Evolutionary conservation across 306 rosid species (phyloP).

Genomic region (Cyclanthera cordifolia): DNA sequence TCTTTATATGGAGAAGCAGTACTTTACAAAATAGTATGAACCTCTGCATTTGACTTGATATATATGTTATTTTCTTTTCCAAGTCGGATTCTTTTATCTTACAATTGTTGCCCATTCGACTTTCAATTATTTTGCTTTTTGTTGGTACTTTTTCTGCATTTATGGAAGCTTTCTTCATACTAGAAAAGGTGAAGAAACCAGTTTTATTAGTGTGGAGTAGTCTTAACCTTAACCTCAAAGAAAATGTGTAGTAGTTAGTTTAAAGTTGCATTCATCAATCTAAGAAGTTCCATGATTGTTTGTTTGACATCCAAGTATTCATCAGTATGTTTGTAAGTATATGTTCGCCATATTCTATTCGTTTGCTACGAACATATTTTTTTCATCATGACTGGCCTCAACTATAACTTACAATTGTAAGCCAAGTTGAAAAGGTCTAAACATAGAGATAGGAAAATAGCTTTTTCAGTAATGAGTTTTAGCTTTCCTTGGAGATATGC

Average conservation of each 20-base stretch:
- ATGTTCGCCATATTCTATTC: not conserved
- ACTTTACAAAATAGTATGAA: not conserved
- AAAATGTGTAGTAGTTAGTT: too few species aligned
- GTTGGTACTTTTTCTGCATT: not conserved
- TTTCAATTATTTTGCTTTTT: not conserved
- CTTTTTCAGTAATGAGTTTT: not conserved
- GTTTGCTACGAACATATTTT: not conserved
- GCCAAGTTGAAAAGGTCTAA: not conserved
- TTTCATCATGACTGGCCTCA: not conserved
- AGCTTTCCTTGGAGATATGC: too few species aligned
- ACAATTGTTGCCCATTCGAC: not conserved
- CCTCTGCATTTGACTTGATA: not conserved
- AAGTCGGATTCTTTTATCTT: not conserved
- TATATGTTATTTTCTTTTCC: not conserved
- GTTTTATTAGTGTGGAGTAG: not conserved
- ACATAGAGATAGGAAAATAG: not conserved
- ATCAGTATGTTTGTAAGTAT: not conserved
- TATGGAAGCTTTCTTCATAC: not conserved
- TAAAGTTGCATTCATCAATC: not conserved
- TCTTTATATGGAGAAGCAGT: not conserved
- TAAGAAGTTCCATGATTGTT: not conserved
- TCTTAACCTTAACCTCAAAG: too few species aligned
- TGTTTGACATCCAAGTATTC: not conserved
- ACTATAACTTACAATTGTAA: not conserved
- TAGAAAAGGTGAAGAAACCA: not conserved